A percentile compares a stretch with the other conserved stretches of the same genome.
phyloP scores from a whole-genome alignment of 2,329 filamentous ascomycete species.

The Raffaelea ambrosiae region DNA sequence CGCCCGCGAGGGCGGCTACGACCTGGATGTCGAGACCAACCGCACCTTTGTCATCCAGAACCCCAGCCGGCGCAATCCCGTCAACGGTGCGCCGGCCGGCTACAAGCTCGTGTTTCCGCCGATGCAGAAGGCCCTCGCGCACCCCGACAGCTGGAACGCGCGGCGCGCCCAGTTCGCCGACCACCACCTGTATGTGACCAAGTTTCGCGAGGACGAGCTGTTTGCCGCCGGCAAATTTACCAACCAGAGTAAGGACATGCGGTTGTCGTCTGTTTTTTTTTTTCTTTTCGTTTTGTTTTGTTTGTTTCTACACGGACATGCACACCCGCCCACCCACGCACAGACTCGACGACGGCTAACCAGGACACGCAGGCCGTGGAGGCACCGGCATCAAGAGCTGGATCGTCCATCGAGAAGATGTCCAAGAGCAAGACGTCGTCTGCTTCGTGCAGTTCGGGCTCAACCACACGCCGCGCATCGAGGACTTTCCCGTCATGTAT shows the following conservation, averaged over 20 bases:
- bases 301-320: background rate
- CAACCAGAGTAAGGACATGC: background rate
- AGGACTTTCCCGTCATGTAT: constrained; percentile 64
- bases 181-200: background rate
- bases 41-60: constrained; percentile 40
- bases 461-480: constrained; percentile 55
- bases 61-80: constrained; percentile 27
- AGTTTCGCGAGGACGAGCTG: background rate
- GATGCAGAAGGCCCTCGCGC: background rate
- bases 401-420: background rate
- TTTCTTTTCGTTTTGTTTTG: background rate
- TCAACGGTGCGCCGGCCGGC: constrained; percentile 16
- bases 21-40: constrained; percentile 40
- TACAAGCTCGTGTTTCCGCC: background rate
- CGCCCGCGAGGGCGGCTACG: constrained; percentile 30
- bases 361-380: constrained; percentile 18
- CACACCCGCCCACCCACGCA: too few relatives aligned
- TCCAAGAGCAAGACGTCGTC: constrained; percentile 20
- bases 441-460: constrained; percentile 50
- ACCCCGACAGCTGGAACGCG: background rate
- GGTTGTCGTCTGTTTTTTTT: background rate
- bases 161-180: background rate
- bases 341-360: too few relatives aligned
- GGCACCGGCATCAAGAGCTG: background rate
- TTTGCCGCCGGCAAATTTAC: background rate